These are phyloP conservation scores for Aspergillus saccharolyticus DNA, from an alignment of 495 filamentous ascomycete genomes.

Conservation along the genomic window DNA sequence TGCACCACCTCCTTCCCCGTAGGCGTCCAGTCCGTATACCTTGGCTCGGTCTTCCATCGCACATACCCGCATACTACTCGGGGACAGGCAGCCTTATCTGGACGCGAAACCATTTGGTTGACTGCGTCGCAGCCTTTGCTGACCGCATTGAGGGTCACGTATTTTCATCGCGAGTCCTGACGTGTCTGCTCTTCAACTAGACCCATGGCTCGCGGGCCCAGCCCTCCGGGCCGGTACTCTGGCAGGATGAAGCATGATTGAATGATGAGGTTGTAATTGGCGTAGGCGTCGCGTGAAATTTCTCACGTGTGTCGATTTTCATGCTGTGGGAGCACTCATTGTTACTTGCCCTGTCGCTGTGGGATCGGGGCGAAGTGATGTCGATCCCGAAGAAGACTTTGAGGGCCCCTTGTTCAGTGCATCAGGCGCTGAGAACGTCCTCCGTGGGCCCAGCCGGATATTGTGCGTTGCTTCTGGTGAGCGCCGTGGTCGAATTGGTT, in stretches of 20 bases:
- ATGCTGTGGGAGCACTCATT: no score
- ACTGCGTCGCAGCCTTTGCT: constrained; percentile 14
- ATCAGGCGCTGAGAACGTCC: constrained; percentile 12
- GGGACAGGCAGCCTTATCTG: constrained; percentile 1
- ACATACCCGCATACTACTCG: constrained; percentile 23
- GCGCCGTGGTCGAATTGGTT: constrained; percentile 16
- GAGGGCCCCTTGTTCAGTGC: constrained; percentile 15
- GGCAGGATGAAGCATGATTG: constrained; percentile 24
- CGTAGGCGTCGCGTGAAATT: constrained; percentile 25
- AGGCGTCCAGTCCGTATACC: constrained; percentile 8
- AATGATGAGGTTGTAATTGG: constrained; percentile 18
- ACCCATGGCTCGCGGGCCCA: constrained; percentile 19
- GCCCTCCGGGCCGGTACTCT: constrained; percentile 13
- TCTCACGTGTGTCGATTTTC: constrained; percentile 16
- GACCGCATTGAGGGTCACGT: constrained; percentile 14
- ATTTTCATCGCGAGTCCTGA: constrained; percentile 17
- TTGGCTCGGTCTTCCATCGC: constrained; percentile 16
- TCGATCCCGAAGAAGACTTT: constrained; percentile 28
- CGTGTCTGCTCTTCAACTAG: constrained; percentile 18
- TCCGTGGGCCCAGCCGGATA: constrained; percentile 24
- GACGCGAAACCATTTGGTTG: not conserved
- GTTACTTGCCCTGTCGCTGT: not conserved
- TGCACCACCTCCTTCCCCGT: constrained; percentile 14
- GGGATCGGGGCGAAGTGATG: constrained; percentile 5
- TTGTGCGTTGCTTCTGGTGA: constrained; percentile 21